phyloP scores from a whole-genome alignment of 441 rosid genomes.

The Breynia disticha region DNA sequence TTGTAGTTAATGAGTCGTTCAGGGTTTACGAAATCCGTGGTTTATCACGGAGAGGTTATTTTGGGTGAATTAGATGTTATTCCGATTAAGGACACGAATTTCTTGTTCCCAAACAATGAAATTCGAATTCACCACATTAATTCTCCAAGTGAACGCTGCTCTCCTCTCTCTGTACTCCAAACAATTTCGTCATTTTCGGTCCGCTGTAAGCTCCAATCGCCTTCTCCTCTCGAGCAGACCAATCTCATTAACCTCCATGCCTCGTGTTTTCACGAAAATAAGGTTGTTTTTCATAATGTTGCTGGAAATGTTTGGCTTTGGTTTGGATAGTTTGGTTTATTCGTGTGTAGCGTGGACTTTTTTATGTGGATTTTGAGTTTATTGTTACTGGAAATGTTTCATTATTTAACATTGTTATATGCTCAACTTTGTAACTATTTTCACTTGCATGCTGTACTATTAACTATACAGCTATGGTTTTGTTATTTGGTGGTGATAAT shows the following conservation, averaged over 20 bases:
- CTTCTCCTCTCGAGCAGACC: constrained; percentile 43
- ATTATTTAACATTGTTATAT: too few relatives aligned
- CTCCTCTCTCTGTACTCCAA: constrained; percentile 85
- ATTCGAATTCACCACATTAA: constrained; percentile 79
- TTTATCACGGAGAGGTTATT: constrained; percentile 63
- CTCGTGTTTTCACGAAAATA: constrained; percentile 69
- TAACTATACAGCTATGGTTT: too few relatives aligned
- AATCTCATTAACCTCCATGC: constrained; percentile 85
- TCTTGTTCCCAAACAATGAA: constrained; percentile 86
- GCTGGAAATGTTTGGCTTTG: not conserved
- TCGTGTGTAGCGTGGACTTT: not conserved
- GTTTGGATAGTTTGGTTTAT: constrained; percentile 3
- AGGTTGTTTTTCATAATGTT: constrained; percentile 31
- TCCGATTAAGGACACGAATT: constrained; percentile 39
- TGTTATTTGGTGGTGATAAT: too few relatives aligned
- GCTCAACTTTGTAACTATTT: too few relatives aligned
- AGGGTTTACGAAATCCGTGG: constrained; percentile 65
- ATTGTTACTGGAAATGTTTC: too few relatives aligned
- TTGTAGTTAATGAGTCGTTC: constrained; percentile 72
- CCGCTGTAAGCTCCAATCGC: constrained; percentile 86
- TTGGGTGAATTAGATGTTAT: constrained; percentile 76
- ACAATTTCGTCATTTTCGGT: constrained; percentile 74
- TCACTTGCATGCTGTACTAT: too few relatives aligned
- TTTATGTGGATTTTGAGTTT: too few relatives aligned
- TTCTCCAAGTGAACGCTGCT: constrained; percentile 70